Evolutionary conservation across 2,329 filamentous ascomycete genomes (phyloP).

Genomic region (Lasiodiplodia sp.): DNA sequence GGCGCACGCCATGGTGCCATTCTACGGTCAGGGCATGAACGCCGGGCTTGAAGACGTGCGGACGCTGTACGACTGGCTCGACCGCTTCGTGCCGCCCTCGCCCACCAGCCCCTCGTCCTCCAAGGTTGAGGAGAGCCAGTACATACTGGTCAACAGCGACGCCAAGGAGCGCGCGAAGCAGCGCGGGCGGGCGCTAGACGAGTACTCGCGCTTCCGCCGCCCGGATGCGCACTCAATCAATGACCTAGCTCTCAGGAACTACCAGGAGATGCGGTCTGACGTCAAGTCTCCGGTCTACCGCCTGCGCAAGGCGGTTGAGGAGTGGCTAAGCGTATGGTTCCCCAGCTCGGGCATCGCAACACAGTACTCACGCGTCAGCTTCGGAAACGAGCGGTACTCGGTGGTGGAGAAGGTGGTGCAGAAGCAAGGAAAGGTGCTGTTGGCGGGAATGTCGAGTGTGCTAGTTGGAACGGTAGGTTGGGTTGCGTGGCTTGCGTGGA

Average conservation of each 20-base stretch:
- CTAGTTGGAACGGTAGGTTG: conserved; percentile 13
- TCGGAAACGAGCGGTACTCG: conserved; percentile 90
- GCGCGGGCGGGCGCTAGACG: conserved; percentile 63
- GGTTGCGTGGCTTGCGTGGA: conserved; percentile 22
- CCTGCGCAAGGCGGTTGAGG: conserved; percentile 84
- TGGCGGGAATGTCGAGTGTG: conserved; percentile 10
- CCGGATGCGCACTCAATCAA: conserved; percentile 90
- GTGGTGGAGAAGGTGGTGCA: conserved; percentile 77
- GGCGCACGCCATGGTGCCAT: conserved; percentile 97
- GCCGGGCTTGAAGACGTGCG: conserved; percentile 93
- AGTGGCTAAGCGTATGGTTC: conserved; percentile 77
- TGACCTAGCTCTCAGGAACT: conserved; percentile 88
- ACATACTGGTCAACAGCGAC: conserved; percentile 55
- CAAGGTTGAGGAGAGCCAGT: conserved; percentile 31
- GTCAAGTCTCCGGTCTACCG: conserved; percentile 81
- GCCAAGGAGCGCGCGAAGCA: conserved; percentile 37
- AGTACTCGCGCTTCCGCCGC: conserved; percentile 77
- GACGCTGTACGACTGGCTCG: conserved; percentile 82
- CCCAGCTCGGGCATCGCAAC: conserved; percentile 87
- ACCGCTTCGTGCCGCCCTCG: conserved; percentile 62
- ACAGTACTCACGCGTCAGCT: conserved; percentile 90
- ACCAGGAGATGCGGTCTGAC: conserved; percentile 89
- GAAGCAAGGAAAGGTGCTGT: conserved; percentile 65
- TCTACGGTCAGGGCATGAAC: conserved; percentile 99
- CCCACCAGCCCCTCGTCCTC: background rate